phyloP scores from a whole-genome alignment of 495 filamentous ascomycete species.

The Glutinoglossum americanum region DNA sequence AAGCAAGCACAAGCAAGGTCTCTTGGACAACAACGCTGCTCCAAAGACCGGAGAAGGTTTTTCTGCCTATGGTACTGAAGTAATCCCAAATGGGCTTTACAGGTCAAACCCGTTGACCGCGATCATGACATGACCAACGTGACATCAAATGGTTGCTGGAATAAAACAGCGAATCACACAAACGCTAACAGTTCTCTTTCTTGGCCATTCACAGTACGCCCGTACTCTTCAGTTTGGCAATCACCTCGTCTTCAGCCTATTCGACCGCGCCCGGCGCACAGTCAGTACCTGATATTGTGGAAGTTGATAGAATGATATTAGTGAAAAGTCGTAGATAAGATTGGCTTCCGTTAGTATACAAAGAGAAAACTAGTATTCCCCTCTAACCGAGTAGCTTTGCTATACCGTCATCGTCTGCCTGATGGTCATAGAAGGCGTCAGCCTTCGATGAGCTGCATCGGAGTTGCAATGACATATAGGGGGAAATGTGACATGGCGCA shows the following conservation, averaged over 20 bases:
- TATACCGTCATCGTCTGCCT: conserved; percentile 86
- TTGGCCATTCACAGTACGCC: background rate
- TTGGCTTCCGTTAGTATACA: background rate
- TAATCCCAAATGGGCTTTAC: background rate
- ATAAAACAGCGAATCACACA: background rate
- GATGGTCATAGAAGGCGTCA: conserved; percentile 33
- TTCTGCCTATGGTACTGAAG: background rate
- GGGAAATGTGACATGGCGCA: background rate
- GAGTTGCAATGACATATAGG: conserved; percentile 2
- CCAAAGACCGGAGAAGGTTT: background rate
- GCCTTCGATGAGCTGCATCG: conserved; percentile 15
- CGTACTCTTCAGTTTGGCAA: background rate
- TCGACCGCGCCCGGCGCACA: background rate
- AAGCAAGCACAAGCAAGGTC: background rate
- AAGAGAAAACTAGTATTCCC: background rate
- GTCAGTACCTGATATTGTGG: background rate
- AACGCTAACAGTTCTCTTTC: background rate
- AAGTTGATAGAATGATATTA: background rate
- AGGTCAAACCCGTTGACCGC: background rate
- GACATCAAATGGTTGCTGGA: background rate
- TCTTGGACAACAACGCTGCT: background rate
- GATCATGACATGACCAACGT: background rate
- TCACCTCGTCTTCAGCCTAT: background rate
- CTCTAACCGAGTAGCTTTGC: conserved; percentile 42
- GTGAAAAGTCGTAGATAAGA: background rate